These are phyloP conservation scores for Limonium bicolor DNA, from an alignment of 148 eudicot species.

Conservation along the genomic window DNA sequence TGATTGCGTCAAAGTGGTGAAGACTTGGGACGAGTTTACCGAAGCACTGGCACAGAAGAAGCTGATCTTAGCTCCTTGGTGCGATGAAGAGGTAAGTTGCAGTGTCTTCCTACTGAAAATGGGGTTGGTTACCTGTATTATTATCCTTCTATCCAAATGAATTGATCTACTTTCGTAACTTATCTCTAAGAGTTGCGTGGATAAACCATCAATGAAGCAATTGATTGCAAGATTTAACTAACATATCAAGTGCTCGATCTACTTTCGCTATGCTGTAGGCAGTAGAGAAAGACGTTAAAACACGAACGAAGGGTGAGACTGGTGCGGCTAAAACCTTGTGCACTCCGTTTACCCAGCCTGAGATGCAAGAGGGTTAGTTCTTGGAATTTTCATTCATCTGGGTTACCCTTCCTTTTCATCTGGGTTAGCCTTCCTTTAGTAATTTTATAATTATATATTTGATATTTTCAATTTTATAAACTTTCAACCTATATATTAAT, in stretches of 20 bases:
- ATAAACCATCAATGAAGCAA: no score
- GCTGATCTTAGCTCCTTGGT: constrained; percentile 96
- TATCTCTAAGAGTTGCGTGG: no score
- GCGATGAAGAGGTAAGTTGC: constrained; percentile 80
- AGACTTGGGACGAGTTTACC: constrained; percentile 81
- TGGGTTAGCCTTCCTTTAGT: not conserved
- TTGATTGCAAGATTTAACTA: no score
- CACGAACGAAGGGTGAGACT: constrained; percentile 80
- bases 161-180: no score
- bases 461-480: not conserved
- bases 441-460: not conserved
- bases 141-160: no score
- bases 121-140: not conserved
- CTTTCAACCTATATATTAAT: no score
- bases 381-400: not conserved
- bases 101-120: not conserved
- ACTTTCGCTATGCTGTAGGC: no score
- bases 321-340: constrained; percentile 92
- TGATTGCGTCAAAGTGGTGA: constrained; percentile 47
- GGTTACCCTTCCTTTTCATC: not conserved
- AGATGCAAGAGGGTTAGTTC: constrained; percentile 54
- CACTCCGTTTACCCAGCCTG: constrained; percentile 85
- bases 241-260: no score
- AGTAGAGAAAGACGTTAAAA: constrained; percentile 83
- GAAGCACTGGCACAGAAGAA: constrained; percentile 83